Percentiles rank a stretch among this genome's conserved stretches.
Conservation (phyloP, 441 rosid species). For the Aleurites moluccanus region DNA sequence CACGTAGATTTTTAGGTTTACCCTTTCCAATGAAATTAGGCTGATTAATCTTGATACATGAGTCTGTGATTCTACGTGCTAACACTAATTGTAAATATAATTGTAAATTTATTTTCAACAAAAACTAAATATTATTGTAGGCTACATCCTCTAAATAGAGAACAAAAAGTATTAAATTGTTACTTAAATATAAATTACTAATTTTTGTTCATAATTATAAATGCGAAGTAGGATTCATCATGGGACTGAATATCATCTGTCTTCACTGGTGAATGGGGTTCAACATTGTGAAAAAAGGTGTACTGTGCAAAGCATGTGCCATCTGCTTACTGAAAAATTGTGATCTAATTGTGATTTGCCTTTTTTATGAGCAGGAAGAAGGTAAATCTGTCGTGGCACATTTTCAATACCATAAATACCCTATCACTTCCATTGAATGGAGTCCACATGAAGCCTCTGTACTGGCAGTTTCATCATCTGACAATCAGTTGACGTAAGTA, state of each 20-base stretch:
- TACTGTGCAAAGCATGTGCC: not conserved
- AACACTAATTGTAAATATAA: not conserved
- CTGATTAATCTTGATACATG: too few species aligned
- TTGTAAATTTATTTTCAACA: not conserved
- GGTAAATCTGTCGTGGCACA: constrained; percentile 75
- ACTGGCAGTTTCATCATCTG: constrained; percentile 83
- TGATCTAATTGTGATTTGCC: not conserved
- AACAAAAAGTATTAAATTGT: not conserved
- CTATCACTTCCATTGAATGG: constrained; percentile 95
- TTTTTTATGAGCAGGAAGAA: constrained; percentile 49
- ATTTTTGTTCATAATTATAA: not conserved
- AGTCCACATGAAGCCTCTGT: constrained; percentile 86
- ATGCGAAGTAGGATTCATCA: not conserved
- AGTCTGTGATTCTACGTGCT: too few species aligned
- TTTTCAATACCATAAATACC: constrained; percentile 80
- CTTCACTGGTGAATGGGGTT: not conserved
- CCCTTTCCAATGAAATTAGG: too few species aligned
- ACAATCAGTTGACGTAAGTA: constrained; percentile 87
- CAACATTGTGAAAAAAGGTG: not conserved
- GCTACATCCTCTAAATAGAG: not conserved
- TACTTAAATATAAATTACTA: too few species aligned
- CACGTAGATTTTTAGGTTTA: too few species aligned
- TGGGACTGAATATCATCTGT: not conserved
- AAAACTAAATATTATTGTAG: not conserved
- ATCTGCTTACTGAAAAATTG: constrained; percentile 3